Conservation (phyloP, 768 basidiomycete genomes). For the Tulasnella sp. region DNA sequence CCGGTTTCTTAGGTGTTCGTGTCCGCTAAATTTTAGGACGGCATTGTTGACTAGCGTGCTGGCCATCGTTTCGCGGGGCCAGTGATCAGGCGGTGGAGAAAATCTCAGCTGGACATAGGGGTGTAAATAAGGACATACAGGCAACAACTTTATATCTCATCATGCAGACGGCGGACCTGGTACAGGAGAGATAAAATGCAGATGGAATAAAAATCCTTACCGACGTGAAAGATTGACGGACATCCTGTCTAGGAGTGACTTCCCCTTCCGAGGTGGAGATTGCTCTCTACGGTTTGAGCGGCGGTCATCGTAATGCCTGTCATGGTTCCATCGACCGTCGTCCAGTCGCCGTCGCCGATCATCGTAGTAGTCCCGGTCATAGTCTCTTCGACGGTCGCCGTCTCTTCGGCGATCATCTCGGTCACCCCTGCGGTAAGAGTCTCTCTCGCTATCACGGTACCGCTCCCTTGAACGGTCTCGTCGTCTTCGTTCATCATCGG, state of each 20-base stretch:
- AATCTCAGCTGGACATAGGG: background rate
- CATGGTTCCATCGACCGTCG: background rate
- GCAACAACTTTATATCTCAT: background rate
- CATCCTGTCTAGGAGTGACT: background rate
- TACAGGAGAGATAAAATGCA: background rate
- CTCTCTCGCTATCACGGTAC: background rate
- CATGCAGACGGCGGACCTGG: background rate
- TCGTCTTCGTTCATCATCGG: background rate
- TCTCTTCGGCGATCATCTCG: background rate
- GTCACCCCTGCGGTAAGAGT: background rate
- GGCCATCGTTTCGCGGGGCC: background rate
- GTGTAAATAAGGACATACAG: constrained; percentile 6
- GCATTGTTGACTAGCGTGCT: constrained; percentile 11
- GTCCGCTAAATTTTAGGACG: constrained; percentile 49
- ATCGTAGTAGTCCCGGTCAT: constrained; percentile 1
- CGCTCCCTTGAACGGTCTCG: background rate
- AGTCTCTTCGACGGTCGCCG: constrained; percentile 1
- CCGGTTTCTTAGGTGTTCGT: constrained; percentile 77
- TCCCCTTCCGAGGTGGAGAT: constrained; percentile 6
- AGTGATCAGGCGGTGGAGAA: background rate
- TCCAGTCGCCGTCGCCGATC: background rate
- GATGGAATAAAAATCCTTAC: background rate
- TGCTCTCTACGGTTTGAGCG: background rate
- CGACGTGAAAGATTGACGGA: background rate
- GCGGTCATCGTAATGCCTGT: constrained; percentile 12